Percentiles rank a stretch among this genome's conserved stretches.
Evolutionary conservation across 352 stramenopile species (phyloP).

Genomic region (Globisporangium takayamanum): DNA sequence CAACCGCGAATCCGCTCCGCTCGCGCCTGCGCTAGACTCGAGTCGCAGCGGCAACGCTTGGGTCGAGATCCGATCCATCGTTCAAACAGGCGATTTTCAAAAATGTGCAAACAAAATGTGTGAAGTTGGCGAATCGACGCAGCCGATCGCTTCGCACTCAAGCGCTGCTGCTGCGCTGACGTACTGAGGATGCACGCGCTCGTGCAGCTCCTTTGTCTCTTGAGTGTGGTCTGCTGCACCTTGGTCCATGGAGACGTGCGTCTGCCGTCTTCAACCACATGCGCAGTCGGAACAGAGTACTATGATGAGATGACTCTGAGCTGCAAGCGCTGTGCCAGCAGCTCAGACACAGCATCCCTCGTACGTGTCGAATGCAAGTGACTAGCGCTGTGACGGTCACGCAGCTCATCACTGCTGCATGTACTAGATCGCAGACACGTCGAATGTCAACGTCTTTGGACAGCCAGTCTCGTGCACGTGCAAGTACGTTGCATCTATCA

Average conservation of each 20-base stretch:
- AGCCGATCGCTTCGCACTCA: no score
- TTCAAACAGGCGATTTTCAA: no score
- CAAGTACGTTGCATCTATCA: constrained; percentile 17
- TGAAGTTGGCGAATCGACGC: no score
- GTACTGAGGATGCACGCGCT: neutral
- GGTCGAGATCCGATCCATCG: no score
- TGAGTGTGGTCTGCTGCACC: neutral
- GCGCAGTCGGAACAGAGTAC: constrained; percentile 35
- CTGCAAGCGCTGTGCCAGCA: constrained; percentile 41
- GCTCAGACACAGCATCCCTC: constrained; percentile 21
- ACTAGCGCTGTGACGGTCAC: neutral
- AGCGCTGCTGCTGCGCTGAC: neutral
- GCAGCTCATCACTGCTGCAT: neutral
- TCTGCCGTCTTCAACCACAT: constrained; percentile 10
- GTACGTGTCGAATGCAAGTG: constrained; percentile 1
- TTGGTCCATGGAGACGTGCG: constrained; percentile 1
- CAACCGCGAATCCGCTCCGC: no score
- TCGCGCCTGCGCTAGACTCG: no score
- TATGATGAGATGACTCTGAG: constrained; percentile 49
- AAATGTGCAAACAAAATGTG: no score
- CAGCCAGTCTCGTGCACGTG: constrained; percentile 37
- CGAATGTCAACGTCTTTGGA: constrained; percentile 14
- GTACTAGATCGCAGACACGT: constrained; percentile 28
- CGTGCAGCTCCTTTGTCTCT: neutral
- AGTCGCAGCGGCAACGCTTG: no score